phyloP scores from a whole-genome alignment of 768 basidiomycete genomes.

The Pholiota conissans region DNA sequence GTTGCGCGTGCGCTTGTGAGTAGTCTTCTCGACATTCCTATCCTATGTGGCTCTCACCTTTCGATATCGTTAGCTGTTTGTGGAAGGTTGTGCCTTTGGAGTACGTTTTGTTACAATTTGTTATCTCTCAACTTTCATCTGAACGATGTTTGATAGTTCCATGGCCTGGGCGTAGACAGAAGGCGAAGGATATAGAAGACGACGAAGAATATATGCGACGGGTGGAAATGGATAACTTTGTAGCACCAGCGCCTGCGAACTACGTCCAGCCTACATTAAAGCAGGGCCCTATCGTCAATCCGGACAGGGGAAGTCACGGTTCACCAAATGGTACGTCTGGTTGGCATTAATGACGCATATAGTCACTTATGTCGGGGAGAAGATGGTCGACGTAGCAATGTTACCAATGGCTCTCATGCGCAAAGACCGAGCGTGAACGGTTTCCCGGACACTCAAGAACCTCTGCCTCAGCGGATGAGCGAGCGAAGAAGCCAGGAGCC shows the following conservation, averaged over 20 bases:
- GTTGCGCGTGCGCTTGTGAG: conserved; percentile 22
- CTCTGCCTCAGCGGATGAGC: neutral
- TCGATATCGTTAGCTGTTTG: conserved; percentile 13
- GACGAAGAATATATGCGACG: neutral
- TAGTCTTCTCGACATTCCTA: neutral
- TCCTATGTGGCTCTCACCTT: too few species aligned
- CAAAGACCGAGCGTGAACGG: neutral
- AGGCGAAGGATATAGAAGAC: neutral
- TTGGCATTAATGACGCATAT: neutral
- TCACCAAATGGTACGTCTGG: neutral
- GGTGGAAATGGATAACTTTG: neutral
- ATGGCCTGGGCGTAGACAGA: neutral
- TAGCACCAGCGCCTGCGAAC: neutral
- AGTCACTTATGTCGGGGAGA: too few species aligned
- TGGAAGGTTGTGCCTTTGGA: conserved; percentile 14
- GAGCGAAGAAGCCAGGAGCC: neutral
- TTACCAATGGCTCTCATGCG: too few species aligned
- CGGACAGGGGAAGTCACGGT: neutral
- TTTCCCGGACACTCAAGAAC: neutral
- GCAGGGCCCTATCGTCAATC: neutral
- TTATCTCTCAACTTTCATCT: too few species aligned
- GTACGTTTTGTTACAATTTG: too few species aligned
- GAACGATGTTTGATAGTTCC: neutral
- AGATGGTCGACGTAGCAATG: too few species aligned
- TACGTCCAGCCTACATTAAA: neutral